phyloP scores from a whole-genome alignment of 1,139 yeast species.

The Suhomyces coccinellae region DNA sequence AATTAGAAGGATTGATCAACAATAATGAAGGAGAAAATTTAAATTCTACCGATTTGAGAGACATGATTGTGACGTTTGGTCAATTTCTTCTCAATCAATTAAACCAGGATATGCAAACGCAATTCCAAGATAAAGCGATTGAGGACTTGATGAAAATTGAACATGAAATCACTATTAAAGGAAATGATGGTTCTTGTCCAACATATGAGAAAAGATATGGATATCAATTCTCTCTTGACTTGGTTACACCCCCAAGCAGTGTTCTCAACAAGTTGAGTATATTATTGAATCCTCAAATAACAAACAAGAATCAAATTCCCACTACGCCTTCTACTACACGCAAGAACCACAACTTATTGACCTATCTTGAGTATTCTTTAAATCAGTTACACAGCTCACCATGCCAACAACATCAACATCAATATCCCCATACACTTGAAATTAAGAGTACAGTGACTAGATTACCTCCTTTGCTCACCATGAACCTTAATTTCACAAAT shows the following conservation, averaged over 20 bases:
- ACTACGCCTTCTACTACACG: slow-evolving; percentile 19
- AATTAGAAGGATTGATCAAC: slow-evolving; percentile 52
- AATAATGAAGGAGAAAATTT: slow-evolving; percentile 46
- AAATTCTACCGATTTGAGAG: slow-evolving; percentile 36
- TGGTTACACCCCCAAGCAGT: slow-evolving; percentile 34
- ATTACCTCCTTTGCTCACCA: slow-evolving; percentile 66
- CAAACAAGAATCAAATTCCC: slow-evolving; percentile 9
- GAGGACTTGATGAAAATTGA: slow-evolving; percentile 27
- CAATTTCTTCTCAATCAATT: slow-evolving; percentile 48
- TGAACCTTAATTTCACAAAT: slow-evolving; percentile 56
- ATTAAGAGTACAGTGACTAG: slow-evolving; percentile 48
- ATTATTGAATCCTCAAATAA: slow-evolving; percentile 19
- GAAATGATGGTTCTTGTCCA: slow-evolving; percentile 39
- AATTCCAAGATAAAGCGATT: slow-evolving; percentile 24
- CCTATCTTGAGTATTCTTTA: slow-evolving; percentile 25
- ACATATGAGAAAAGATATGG: slow-evolving; percentile 31
- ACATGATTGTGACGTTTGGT: slow-evolving; percentile 55
- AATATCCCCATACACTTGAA: slow-evolving; percentile 51
- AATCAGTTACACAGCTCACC: slow-evolving; percentile 20
- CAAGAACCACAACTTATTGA: slow-evolving; percentile 22
- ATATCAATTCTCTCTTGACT: slow-evolving; percentile 38
- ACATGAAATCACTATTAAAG: slow-evolving; percentile 45
- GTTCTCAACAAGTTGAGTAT: slow-evolving; percentile 29
- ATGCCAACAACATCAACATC: slow-evolving; percentile 19
- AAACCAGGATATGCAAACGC: slow-evolving; percentile 48